Conservation (phyloP, 108 stramenopile species). For the Conticribra guillardii region DNA sequence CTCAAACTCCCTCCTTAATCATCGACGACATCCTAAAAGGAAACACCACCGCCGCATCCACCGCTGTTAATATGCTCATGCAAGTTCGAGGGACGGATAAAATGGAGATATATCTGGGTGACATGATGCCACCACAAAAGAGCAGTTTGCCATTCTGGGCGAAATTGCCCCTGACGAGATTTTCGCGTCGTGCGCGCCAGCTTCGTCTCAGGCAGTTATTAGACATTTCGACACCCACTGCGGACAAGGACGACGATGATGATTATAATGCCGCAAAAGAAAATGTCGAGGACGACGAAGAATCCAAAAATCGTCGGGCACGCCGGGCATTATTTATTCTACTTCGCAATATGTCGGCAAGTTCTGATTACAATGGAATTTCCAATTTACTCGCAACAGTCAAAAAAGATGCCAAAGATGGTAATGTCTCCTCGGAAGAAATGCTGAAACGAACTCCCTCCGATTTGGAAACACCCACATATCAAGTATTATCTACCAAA, state of each 20-base stretch:
- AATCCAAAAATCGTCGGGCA: slow-evolving; percentile 17
- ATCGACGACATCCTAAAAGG: slow-evolving; percentile 28
- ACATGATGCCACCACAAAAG: slow-evolving; percentile 24
- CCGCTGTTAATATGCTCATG: slow-evolving; percentile 10
- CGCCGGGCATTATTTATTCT: slow-evolving; percentile 27
- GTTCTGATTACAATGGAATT: slow-evolving; percentile 26
- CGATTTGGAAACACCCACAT: slow-evolving; percentile 83
- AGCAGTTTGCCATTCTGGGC: slow-evolving; percentile 11
- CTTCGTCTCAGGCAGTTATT: slow-evolving; percentile 23
- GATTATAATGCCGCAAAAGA: neutral
- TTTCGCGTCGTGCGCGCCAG: slow-evolving; percentile 33
- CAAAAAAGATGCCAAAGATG: slow-evolving; percentile 14
- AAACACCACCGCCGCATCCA: slow-evolving; percentile 26
- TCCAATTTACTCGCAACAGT: slow-evolving; percentile 5
- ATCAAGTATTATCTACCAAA: slow-evolving; percentile 55
- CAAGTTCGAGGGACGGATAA: slow-evolving; percentile 28
- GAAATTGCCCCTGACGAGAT: slow-evolving; percentile 18
- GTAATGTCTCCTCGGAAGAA: slow-evolving; percentile 18
- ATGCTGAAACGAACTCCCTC: slow-evolving; percentile 40
- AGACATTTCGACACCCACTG: slow-evolving; percentile 23
- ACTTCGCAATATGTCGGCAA: slow-evolving; percentile 25
- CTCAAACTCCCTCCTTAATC: no score
- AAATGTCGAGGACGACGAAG: slow-evolving; percentile 15
- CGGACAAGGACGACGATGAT: slow-evolving; percentile 3
- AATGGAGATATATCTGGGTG: slow-evolving; percentile 25